Evolutionary conservation across 1,139 yeast genomes (phyloP).

Genomic region (Yamadazyma atmosphaerica): DNA sequence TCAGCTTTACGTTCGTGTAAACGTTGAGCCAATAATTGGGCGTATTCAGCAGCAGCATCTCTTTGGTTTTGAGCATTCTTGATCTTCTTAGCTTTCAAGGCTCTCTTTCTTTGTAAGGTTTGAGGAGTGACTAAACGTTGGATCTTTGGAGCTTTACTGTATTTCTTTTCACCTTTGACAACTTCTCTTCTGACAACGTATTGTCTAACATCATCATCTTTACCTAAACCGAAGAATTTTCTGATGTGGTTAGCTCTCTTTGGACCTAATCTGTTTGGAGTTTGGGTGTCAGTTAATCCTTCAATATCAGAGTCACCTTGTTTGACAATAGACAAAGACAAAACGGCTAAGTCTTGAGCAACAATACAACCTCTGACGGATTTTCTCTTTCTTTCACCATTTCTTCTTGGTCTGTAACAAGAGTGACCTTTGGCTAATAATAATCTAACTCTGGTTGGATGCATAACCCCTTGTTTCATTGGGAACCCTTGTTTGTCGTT

Average conservation of each 20-base stretch:
- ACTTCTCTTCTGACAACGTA: constrained; percentile 98
- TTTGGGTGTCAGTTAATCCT: constrained; percentile 92
- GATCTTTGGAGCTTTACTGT: constrained; percentile 99
- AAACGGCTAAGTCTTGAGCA: constrained; percentile 94
- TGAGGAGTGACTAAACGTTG: constrained; percentile 99
- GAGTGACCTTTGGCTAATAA: constrained; percentile 93
- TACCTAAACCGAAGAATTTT: constrained; percentile 97
- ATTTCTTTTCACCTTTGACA: constrained; percentile 96
- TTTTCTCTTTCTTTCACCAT: constrained; percentile 99
- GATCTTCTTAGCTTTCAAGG: constrained; percentile 89
- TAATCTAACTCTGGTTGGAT: constrained; percentile 99
- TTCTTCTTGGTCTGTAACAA: constrained; percentile 99
- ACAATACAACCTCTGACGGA: constrained; percentile 99
- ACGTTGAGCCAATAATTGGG: constrained; percentile 97
- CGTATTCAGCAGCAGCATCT: constrained; percentile 99
- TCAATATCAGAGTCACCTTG: constrained; percentile 96
- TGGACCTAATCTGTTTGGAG: constrained; percentile 99
- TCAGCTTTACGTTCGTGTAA: constrained; percentile 98
- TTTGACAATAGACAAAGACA: constrained; percentile 91
- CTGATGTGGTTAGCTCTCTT: constrained; percentile 99
- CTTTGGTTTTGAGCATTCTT: constrained; percentile 98
- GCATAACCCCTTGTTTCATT: constrained; percentile 99
- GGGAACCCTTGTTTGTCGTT: constrained; percentile 99
- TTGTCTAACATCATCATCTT: constrained; percentile 94
- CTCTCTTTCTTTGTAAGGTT: constrained; percentile 99